Conservation (phyloP, 805 yeast species). For the Lipomyces chichibuensis region DNA sequence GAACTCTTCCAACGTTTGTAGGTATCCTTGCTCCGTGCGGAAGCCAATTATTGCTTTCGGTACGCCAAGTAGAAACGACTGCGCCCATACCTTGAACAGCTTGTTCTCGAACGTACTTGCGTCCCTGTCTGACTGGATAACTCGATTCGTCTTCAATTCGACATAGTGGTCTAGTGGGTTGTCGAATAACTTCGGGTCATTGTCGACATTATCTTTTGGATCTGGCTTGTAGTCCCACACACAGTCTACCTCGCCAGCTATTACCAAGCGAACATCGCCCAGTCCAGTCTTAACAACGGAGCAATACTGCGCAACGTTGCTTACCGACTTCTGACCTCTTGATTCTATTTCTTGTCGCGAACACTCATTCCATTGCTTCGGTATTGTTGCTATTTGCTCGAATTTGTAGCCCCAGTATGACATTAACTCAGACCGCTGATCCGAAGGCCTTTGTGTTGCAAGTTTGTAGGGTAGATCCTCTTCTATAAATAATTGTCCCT, state of each 20-base stretch:
- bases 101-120: constrained; percentile 73
- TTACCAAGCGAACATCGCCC: constrained; percentile 65
- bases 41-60: constrained; percentile 83
- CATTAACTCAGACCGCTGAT: constrained; percentile 40
- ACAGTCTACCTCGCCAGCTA: constrained; percentile 94
- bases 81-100: constrained; percentile 86
- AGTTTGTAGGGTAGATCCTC: constrained; percentile 43
- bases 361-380: constrained; percentile 72
- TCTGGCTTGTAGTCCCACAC: constrained; percentile 78
- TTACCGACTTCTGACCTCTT: constrained; percentile 62
- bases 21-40: constrained; percentile 69
- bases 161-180: constrained; percentile 73
- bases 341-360: constrained; percentile 69
- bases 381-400: constrained; percentile 74
- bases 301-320: constrained; percentile 74
- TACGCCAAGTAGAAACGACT: constrained; percentile 84
- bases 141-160: constrained; percentile 75
- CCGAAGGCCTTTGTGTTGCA: constrained; percentile 30
- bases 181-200: constrained; percentile 35
- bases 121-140: constrained; percentile 59
- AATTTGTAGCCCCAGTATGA: constrained; percentile 64
- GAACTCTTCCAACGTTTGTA: constrained; percentile 72
- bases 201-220: constrained; percentile 34
- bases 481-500: constrained; percentile 50
- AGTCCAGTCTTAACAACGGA: constrained; percentile 85